Base-by-base conservation (phyloP, 2,329 filamentous ascomycete genomes). In the Aspergillus unguis region DNA sequence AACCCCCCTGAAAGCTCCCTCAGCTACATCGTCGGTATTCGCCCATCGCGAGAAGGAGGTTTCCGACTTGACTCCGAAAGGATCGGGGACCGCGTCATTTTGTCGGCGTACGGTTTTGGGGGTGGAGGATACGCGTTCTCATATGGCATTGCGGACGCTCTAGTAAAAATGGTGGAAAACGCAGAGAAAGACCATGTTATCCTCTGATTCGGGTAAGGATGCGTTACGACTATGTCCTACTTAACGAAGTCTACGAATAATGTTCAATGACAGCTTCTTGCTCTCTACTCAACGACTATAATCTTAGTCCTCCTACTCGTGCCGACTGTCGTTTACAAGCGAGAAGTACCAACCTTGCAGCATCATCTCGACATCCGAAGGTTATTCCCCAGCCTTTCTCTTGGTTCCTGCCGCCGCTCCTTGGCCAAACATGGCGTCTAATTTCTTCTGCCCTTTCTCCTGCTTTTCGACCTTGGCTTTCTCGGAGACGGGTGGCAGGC, bases 81-180 rank as follows among this genome's bases (percentile, higher is more conserved):
- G 35, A 55, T 61, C 27, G 66, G 59, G 0, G 38, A 50, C 5
- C 62, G 65, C 4, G 60, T 62, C 2, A 38, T 71, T 2, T 33
- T 72, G 4, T 71, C 69, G 0, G 70, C 70, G 0, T 72, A 72
- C 52, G 70, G 69, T 1, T 71, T 71, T 50, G 70, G 69, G 2
- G 70, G 70, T 10, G 69, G 67, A 8, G 70, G 70, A 1, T 72
- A 71, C 58, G 65, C 68, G 1, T 72, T 71, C 48, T 70, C 68
- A 2, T 71, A 72, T 46, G 70, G 70, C 0, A 59, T 71, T 33
- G 69, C 66, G 0, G 65, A 71, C 57, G 64, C 66, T 4, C 36
- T 71, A 36, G 53, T 63, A n/a, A 66, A 62, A 53, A 71, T 71
- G 66, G 67, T 71, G 9, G 64, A 69, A 50, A 57, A 53, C n/a